A percentile compares a stretch with the other conserved stretches of the same genome.
Evolutionary conservation across 1,139 yeast genomes (phyloP).

Genomic region (Yamadazyma jaroonii): DNA sequence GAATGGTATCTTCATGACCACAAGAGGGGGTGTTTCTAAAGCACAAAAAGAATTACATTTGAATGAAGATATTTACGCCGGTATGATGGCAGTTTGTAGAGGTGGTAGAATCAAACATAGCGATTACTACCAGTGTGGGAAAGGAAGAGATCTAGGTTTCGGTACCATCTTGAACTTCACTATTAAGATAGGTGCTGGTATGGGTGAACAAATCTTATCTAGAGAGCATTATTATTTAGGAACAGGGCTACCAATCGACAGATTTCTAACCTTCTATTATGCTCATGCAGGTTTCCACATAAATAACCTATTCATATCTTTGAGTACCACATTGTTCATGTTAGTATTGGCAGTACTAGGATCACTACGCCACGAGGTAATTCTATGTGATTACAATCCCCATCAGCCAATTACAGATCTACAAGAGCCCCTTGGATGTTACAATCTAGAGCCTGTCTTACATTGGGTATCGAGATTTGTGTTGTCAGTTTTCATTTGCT

Average conservation of each 20-base stretch:
- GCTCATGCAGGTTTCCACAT: conserved; percentile 93
- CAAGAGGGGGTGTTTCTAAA: conserved; percentile 87
- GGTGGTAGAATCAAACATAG: conserved; percentile 89
- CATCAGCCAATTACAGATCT: conserved; percentile 54
- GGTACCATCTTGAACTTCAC: conserved; percentile 82
- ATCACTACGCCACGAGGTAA: conserved; percentile 58
- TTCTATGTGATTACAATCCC: conserved; percentile 48
- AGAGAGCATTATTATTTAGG: conserved; percentile 84
- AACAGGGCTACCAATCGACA: conserved; percentile 71
- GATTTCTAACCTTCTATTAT: conserved; percentile 81
- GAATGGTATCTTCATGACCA: conserved; percentile 82
- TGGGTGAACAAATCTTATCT: conserved; percentile 89
- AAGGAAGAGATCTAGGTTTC: conserved; percentile 87
- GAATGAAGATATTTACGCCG: conserved; percentile 90
- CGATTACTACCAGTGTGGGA: conserved; percentile 88
- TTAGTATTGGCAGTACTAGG: conserved; percentile 67
- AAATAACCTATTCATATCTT: conserved; percentile 73
- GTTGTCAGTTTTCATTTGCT: conserved; percentile 77
- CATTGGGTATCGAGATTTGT: conserved; percentile 83
- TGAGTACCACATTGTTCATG: conserved; percentile 72
- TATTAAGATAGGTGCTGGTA: conserved; percentile 88
- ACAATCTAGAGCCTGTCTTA: conserved; percentile 67
- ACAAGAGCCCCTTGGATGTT: conserved; percentile 70
- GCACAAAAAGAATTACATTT: conserved; percentile 85
- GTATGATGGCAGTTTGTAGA: conserved; percentile 76